Percentiles rank a stretch among this genome's conserved stretches.
These are phyloP conservation scores for Carex arenaria DNA, from an alignment of 202 grass and related monocot genomes.

Conservation along the genomic window DNA sequence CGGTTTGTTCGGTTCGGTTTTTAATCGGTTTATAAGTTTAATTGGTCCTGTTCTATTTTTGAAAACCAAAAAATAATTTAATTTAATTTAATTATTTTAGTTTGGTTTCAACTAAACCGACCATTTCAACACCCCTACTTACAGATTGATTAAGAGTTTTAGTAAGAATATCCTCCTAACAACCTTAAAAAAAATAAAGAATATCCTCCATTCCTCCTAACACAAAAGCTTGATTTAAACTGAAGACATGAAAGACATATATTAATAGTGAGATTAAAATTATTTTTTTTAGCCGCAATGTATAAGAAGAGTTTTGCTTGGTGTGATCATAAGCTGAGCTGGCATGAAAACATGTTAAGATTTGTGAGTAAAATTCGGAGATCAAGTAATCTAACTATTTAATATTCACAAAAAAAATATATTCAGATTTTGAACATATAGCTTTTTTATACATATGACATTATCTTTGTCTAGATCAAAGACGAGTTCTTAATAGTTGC, in stretches of 20 bases:
- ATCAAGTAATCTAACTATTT: too few species aligned
- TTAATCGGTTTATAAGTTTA: too few species aligned
- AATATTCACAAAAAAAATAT: too few species aligned
- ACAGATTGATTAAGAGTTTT: background rate
- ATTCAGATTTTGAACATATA: too few species aligned
- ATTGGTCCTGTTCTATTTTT: too few species aligned
- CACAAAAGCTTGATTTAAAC: background rate
- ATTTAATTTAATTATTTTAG: too few species aligned
- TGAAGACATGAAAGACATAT: background rate
- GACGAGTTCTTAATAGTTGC: background rate
- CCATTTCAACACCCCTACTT: background rate
- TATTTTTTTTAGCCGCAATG: background rate
- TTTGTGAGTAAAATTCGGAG: background rate
- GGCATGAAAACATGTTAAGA: background rate
- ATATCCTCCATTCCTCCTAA: background rate
- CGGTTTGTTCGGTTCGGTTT: too few species aligned
- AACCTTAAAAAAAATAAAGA: background rate
- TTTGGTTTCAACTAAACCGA: too few species aligned
- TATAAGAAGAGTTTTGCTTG: background rate
- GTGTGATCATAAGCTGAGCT: background rate
- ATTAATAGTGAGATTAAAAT: background rate
- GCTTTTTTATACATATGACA: too few species aligned
- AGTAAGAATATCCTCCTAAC: background rate
- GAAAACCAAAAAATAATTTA: too few species aligned
- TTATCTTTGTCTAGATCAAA: too few species aligned